Conservation (phyloP, 306 rosid genomes). For the Vachellia pachyceras region DNA sequence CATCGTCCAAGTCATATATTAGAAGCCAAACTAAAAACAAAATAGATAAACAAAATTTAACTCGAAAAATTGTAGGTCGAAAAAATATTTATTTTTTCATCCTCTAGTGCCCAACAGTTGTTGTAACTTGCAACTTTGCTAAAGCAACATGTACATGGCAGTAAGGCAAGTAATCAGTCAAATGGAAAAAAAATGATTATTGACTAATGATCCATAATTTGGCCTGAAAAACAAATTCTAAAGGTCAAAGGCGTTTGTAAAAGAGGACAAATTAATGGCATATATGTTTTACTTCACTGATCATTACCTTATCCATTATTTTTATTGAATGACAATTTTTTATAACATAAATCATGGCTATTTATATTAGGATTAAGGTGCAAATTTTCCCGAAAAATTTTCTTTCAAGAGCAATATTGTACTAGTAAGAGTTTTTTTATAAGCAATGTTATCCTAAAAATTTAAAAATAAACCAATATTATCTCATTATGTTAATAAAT, state of each 20-base stretch:
- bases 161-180: background rate
- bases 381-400: no score
- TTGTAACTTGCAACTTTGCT: background rate
- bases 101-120: background rate
- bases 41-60: conserved; percentile 1
- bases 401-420: no score
- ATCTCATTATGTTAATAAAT: no score
- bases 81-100: background rate
- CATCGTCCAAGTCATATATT: conserved; percentile 2
- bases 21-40: background rate
- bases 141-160: background rate
- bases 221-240: background rate
- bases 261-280: background rate
- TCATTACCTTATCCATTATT: no score
- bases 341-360: no score
- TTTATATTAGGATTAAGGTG: no score
- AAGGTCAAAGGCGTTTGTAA: no score
- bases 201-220: background rate
- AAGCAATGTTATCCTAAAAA: no score
- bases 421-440: no score
- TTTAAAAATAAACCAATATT: no score
- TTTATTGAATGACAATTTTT: no score
- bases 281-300: no score
- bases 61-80: background rate
- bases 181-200: background rate